Evolutionary conservation across 2,329 filamentous ascomycete genomes (phyloP), one percentile per base, ranked within the genome.

Genomic region (Cladosporium sp.): DNA sequence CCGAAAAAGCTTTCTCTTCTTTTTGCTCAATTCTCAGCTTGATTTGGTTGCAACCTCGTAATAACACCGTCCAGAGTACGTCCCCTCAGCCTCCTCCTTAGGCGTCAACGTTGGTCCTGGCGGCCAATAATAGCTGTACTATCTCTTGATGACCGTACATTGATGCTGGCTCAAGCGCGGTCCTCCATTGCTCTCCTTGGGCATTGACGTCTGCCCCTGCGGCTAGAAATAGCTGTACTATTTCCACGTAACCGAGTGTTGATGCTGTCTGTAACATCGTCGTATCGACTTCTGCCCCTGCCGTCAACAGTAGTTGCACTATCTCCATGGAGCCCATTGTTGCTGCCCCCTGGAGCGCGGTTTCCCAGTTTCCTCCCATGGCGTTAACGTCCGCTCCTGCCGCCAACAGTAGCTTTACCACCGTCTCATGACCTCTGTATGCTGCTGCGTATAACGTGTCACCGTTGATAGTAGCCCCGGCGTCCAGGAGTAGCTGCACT

Each of bases 151-250:
- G 34, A 20, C 54, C 50, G 13, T 38, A 7, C 15, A 13, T 3
- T 34, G 49, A 55, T 36, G 55, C 55, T 11, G 47, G 53, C 34
- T 56, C 34, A 1, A 58, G 47, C 3, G 49, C 48, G 18, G 8
- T 56, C 34, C 43, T 38, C 40, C 40, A 56, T 3, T 17, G 1
- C 37, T 56, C 49, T 8, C 45, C 52, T 30, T 49, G 47, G 18
- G 41, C 44, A 47, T 62, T 54, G 15, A 57, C 50, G 43, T 56
- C 38, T 12, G 52, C 56, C 7, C 55, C 58, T 4, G 18, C 19
- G 13, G 50, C 47, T 19, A 60, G 42, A 19, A 62, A 53, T 3
- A 58, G 13, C 38, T 60, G 42, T 7, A 64, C 57, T 12, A 60
- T 34, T 19, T 57, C 53, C 34, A 53, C 48, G 32, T 54, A 29